A percentile compares a stretch with the other conserved stretches of the same genome.
phyloP scores from a whole-genome alignment of 805 yeast species.

The fission yeast (Schizosaccharomyces pombe) region DNA sequence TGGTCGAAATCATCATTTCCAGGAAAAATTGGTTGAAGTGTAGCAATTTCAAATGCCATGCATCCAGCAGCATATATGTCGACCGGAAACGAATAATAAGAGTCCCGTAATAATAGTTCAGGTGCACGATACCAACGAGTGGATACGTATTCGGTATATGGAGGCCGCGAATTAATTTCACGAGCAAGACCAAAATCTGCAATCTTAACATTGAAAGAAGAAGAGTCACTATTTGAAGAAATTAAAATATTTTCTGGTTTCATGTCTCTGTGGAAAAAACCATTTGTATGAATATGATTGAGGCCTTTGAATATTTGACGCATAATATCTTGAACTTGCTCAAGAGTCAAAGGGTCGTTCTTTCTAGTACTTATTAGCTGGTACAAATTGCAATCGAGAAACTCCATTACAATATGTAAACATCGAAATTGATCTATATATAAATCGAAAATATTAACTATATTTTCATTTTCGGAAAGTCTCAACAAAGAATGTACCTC shows the following conservation, averaged over 20 bases:
- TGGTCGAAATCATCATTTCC: slow-evolving; percentile 79
- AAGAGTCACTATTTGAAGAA: background rate
- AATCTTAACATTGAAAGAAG: slow-evolving; percentile 24
- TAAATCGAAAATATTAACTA: slow-evolving; percentile 56
- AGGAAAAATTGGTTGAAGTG: slow-evolving; percentile 77
- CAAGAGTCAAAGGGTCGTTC: background rate
- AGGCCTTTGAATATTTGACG: slow-evolving; percentile 34
- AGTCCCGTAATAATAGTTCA: slow-evolving; percentile 73
- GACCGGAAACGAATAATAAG: slow-evolving; percentile 64
- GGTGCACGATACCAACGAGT: slow-evolving; percentile 98
- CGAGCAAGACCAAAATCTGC: slow-evolving; percentile 95
- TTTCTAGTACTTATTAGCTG: slow-evolving; percentile 44
- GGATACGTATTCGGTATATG: slow-evolving; percentile 91
- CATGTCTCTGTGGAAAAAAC: slow-evolving; percentile 58
- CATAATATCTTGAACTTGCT: slow-evolving; percentile 17
- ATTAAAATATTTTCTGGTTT: slow-evolving; percentile 84
- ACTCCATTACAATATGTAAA: slow-evolving; percentile 70
- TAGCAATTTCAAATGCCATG: slow-evolving; percentile 73
- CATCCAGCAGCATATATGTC: slow-evolving; percentile 96
- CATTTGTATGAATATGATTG: background rate
- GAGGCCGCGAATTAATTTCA: slow-evolving; percentile 58
- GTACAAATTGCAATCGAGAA: slow-evolving; percentile 59
- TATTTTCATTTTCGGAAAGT: slow-evolving; percentile 44
- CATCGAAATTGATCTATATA: slow-evolving; percentile 43
- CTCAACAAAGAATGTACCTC: slow-evolving; percentile 16